Evolutionary conservation across 2,329 filamentous ascomycete species (phyloP).

Genomic region (Seiridium unicorne): DNA sequence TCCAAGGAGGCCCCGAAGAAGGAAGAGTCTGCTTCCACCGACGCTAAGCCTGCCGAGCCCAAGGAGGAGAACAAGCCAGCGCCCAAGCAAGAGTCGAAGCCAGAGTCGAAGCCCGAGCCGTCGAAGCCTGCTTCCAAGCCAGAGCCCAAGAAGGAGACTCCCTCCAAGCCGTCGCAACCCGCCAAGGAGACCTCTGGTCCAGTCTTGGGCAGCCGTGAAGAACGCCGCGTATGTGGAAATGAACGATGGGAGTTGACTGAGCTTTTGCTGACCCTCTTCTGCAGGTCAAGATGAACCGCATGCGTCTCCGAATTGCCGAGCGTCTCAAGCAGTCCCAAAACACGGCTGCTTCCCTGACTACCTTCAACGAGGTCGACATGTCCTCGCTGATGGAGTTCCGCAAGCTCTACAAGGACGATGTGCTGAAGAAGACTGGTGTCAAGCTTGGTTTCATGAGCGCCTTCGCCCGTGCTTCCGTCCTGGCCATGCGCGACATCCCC

Average conservation of each 20-base stretch:
- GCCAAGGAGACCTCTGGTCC: constrained; percentile 39
- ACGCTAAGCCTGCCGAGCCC: constrained; percentile 41
- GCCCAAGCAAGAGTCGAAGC: constrained; percentile 43
- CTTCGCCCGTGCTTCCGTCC: constrained; percentile 83
- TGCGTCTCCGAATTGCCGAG: constrained; percentile 96
- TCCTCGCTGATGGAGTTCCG: constrained; percentile 95
- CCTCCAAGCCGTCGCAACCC: constrained; percentile 32
- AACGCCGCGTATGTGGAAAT: constrained; percentile 71
- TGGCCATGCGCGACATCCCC: constrained; percentile 94
- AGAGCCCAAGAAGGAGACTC: constrained; percentile 37
- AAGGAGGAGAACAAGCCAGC: constrained; percentile 34
- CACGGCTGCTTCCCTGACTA: constrained; percentile 93
- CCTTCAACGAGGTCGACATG: constrained; percentile 99
- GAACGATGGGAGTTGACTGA: not conserved
- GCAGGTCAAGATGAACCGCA: constrained; percentile 99
- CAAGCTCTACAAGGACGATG: constrained; percentile 94
- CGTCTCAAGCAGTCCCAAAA: constrained; percentile 99
- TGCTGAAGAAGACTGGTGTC: constrained; percentile 92
- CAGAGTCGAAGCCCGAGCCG: constrained; percentile 33
- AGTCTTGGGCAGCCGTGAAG: constrained; percentile 72
- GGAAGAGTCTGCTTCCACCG: constrained; percentile 29
- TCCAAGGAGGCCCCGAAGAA: constrained; percentile 58
- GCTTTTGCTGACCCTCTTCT: not conserved
- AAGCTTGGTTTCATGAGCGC: constrained; percentile 99
- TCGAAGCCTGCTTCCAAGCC: constrained; percentile 30